Conservation (phyloP, 106 monocot species). For the Acanthochlamys bracteata region DNA sequence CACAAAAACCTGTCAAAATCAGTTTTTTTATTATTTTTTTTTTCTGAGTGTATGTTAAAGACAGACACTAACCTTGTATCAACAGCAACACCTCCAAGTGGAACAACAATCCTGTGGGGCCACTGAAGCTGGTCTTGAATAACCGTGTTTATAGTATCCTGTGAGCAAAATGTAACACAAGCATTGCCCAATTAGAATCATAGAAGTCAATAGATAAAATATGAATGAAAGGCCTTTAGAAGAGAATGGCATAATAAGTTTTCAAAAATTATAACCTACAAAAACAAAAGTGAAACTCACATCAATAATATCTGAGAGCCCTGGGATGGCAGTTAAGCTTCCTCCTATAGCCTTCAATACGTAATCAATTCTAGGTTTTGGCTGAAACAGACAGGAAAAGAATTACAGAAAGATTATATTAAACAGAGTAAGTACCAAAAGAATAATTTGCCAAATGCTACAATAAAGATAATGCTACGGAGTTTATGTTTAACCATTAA, state of each 20-base stretch:
- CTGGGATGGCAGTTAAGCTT: conserved; percentile 92
- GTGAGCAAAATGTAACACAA: neutral
- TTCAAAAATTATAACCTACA: neutral
- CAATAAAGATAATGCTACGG: too few species aligned
- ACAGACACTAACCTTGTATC: conserved; percentile 54
- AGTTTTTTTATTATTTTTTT: too few species aligned
- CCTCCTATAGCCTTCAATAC: conserved; percentile 90
- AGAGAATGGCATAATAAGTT: too few species aligned
- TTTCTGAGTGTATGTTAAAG: too few species aligned
- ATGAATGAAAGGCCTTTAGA: too few species aligned
- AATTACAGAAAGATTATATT: neutral
- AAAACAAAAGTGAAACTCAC: conserved; percentile 27
- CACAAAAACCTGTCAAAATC: too few species aligned
- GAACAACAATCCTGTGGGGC: conserved; percentile 97
- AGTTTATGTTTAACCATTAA: too few species aligned
- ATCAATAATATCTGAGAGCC: conserved; percentile 95
- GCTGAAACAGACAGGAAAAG: conserved; percentile 35
- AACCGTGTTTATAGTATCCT: conserved; percentile 85
- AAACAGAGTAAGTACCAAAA: neutral
- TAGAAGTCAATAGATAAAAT: neutral
- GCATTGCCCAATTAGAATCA: neutral
- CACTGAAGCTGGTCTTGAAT: conserved; percentile 85
- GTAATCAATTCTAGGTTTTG: conserved; percentile 92
- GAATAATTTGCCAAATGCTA: neutral
- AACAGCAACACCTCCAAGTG: conserved; percentile 78